Conservation (phyloP, 352 stramenopile genomes). For the Globisporangium viniferum region DNA sequence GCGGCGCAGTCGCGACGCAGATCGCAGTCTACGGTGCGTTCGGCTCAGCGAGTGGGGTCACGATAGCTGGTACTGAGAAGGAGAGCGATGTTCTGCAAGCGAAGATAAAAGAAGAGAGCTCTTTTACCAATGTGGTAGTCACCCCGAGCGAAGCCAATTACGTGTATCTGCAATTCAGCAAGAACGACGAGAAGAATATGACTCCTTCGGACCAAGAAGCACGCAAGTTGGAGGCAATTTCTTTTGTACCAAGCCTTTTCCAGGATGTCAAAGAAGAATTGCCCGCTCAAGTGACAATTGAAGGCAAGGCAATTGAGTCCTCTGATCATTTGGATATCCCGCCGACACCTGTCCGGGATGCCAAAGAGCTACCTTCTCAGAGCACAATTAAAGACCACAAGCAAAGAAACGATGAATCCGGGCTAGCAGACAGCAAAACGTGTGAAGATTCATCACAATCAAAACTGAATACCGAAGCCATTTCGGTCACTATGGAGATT, state of each 20-base stretch:
- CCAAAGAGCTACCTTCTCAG: not conserved
- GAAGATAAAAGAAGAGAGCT: not conserved
- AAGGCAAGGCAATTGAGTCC: not conserved
- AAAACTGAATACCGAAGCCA: not conserved
- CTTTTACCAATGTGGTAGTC: not conserved
- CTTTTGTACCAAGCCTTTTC: not conserved
- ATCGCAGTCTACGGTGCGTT: conserved; percentile 19
- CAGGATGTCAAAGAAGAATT: not conserved
- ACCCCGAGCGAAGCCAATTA: not conserved
- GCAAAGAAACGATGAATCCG: not conserved
- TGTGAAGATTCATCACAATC: not conserved
- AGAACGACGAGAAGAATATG: not conserved
- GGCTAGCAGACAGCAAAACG: not conserved
- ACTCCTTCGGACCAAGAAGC: not conserved
- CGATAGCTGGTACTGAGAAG: conserved; percentile 3
- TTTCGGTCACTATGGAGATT: not conserved
- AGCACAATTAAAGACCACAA: not conserved
- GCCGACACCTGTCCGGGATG: not conserved
- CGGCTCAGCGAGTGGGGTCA: conserved; percentile 5
- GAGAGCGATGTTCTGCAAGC: not conserved
- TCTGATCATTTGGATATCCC: not conserved
- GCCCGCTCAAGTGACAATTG: not conserved
- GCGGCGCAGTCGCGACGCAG: conserved; percentile 5
- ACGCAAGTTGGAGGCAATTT: not conserved
- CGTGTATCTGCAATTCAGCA: not conserved